phyloP scores from a whole-genome alignment of 1,284 basidiomycete genomes.

The Agaricales sp. region DNA sequence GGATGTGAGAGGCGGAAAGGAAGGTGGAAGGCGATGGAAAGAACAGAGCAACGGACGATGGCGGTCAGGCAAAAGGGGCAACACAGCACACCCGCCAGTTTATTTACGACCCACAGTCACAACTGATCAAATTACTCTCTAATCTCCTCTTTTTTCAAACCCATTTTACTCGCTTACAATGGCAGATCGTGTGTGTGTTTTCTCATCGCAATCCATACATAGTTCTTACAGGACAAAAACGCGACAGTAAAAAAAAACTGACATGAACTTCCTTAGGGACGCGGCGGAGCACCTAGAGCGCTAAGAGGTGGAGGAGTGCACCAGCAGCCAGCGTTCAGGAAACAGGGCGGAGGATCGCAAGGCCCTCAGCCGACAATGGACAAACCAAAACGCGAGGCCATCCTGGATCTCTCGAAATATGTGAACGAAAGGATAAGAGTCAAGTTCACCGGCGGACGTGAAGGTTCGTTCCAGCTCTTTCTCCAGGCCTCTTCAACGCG shows the following conservation, averaged over 20 bases:
- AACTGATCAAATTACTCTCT: background rate
- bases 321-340: slow-evolving; percentile 1
- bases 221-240: background rate
- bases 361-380: slow-evolving; percentile 48
- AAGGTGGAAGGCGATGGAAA: background rate
- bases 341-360: slow-evolving; percentile 28
- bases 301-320: slow-evolving; percentile 10
- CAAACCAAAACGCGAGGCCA: slow-evolving; percentile 90
- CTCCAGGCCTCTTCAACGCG: background rate
- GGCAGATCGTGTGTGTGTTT: slow-evolving; percentile 48
- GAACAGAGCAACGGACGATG: background rate
- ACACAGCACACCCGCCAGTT: background rate
- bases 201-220: slow-evolving; percentile 9
- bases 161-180: slow-evolving; percentile 16
- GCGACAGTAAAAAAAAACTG: background rate
- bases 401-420: slow-evolving; percentile 92
- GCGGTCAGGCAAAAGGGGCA: background rate
- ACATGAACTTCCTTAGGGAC: slow-evolving; percentile 27
- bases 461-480: slow-evolving; percentile 48
- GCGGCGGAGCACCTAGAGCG: slow-evolving; percentile 37
- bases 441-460: slow-evolving; percentile 93
- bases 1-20: background rate
- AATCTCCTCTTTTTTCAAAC: background rate
- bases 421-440: slow-evolving; percentile 88
- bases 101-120: background rate